These are phyloP conservation scores for Pleurotus ostreatus DNA, from an alignment of 768 basidiomycete genomes.

Conservation along the genomic window DNA sequence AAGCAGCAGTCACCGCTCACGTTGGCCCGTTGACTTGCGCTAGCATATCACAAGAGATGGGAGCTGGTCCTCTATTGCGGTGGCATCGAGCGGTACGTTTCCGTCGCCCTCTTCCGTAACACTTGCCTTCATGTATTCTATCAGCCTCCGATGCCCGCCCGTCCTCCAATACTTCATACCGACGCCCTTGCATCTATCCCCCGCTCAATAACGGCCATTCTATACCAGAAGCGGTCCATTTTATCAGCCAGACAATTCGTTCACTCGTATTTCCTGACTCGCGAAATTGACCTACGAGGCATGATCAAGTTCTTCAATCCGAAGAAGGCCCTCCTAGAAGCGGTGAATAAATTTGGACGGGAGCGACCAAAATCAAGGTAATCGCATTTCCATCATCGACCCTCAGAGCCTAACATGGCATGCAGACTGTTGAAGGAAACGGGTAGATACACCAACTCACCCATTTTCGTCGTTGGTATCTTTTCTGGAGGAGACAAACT, in stretches of 20 bases:
- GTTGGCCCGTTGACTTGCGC: conserved; percentile 85
- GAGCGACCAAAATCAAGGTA: conserved; percentile 71
- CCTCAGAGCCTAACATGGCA: neutral
- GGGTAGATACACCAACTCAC: conserved; percentile 85
- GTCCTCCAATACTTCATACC: conserved; percentile 60
- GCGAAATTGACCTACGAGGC: conserved; percentile 74
- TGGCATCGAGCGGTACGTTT: conserved; percentile 74
- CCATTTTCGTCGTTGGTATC: conserved; percentile 94
- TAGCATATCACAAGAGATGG: conserved; percentile 82
- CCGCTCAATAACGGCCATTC: conserved; percentile 79
- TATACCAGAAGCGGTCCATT: conserved; percentile 87
- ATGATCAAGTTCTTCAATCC: conserved; percentile 85
- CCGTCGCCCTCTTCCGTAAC: neutral
- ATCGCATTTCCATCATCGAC: conserved; percentile 11
- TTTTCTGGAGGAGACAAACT: conserved; percentile 81
- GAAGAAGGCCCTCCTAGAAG: conserved; percentile 69
- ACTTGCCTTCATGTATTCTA: neutral
- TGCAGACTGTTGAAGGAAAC: conserved; percentile 85
- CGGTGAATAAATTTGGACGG: conserved; percentile 64
- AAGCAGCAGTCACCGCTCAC: conserved; percentile 88
- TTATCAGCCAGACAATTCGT: conserved; percentile 84
- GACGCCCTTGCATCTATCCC: conserved; percentile 89
- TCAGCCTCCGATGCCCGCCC: conserved; percentile 44
- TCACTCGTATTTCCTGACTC: conserved; percentile 83
- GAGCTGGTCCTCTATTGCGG: conserved; percentile 69